These are phyloP conservation scores for Bombardia bombarda DNA, from an alignment of 495 filamentous ascomycete species.

Conservation along the genomic window DNA sequence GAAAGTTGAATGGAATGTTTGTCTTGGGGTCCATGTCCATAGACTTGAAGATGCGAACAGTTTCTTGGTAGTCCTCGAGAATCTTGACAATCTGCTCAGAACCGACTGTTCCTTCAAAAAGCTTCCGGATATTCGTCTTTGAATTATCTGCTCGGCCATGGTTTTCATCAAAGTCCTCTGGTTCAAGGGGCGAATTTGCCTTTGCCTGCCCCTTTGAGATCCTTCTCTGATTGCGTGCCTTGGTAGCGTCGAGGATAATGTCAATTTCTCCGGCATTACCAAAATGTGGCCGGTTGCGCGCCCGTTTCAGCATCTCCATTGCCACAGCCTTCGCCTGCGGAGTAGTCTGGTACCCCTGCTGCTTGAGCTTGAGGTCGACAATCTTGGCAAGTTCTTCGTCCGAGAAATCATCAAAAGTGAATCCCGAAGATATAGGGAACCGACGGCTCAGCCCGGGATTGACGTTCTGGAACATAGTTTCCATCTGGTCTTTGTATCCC, in stretches of 20 bases:
- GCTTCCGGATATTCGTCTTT: conserved; percentile 40
- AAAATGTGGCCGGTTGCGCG: conserved; percentile 49
- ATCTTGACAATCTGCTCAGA: conserved; percentile 52
- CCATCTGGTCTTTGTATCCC: conserved; percentile 73
- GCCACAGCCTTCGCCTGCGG: conserved; percentile 35
- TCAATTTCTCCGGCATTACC: conserved; percentile 60
- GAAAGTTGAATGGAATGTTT: conserved; percentile 33
- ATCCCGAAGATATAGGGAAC: conserved; percentile 58
- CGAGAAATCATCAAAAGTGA: conserved; percentile 64
- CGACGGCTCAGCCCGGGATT: conserved; percentile 67
- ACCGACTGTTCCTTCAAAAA: conserved; percentile 63
- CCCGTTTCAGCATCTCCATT: conserved; percentile 42
- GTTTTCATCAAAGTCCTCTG: conserved; percentile 61
- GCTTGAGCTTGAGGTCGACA: conserved; percentile 47
- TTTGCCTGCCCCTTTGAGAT: conserved; percentile 18
- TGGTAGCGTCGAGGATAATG: conserved; percentile 53
- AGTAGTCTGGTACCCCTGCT: conserved; percentile 37
- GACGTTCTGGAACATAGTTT: conserved; percentile 69
- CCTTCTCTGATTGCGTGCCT: conserved; percentile 48
- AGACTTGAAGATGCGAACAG: conserved; percentile 42
- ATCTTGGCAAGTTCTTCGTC: conserved; percentile 50
- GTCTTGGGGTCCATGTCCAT: conserved; percentile 52
- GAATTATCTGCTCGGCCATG: conserved; percentile 48
- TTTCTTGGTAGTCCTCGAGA: conserved; percentile 52
- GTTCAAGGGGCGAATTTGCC: conserved; percentile 34